Conservation (phyloP, 495 filamentous ascomycete species). For the Stereocaulon alpinum region DNA sequence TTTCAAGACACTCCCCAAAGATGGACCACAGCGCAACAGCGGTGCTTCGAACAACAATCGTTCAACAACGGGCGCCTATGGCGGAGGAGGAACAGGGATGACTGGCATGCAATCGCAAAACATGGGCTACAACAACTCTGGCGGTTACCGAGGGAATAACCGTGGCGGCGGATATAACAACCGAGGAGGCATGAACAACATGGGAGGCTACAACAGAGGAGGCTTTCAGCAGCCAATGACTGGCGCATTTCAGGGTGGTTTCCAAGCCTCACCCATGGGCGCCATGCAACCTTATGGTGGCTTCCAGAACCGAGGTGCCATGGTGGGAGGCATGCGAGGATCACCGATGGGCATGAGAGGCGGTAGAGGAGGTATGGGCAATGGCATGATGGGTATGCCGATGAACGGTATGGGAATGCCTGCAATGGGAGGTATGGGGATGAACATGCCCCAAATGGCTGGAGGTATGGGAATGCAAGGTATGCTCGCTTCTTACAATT, state of each 20-base stretch:
- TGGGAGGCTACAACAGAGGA: slow-evolving; percentile 43
- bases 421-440: slow-evolving; percentile 51
- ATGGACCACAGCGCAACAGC: slow-evolving; percentile 66
- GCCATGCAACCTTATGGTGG: slow-evolving; percentile 47
- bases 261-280: slow-evolving; percentile 43
- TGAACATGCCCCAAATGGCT: slow-evolving; percentile 53
- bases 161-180: slow-evolving; percentile 42
- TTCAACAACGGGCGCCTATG: slow-evolving; percentile 27
- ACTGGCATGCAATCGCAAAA: slow-evolving; percentile 23
- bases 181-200: slow-evolving; percentile 34
- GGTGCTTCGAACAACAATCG: slow-evolving; percentile 36
- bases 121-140: slow-evolving; percentile 31
- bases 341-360: slow-evolving; percentile 60
- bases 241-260: slow-evolving; percentile 40
- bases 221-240: slow-evolving; percentile 36
- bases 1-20: slow-evolving; percentile 86
- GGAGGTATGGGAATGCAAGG: slow-evolving; percentile 51
- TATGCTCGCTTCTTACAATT: slow-evolving; percentile 32
- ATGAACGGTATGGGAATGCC: slow-evolving; percentile 27
- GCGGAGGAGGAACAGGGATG: slow-evolving; percentile 19
- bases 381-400: slow-evolving; percentile 35
- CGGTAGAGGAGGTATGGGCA: slow-evolving; percentile 49
- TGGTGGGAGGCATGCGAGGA: slow-evolving; percentile 58
- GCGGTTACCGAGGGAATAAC: slow-evolving; percentile 41
- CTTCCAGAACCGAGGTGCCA: slow-evolving; percentile 52